Evolutionary conservation across 2,329 filamentous ascomycete species (phyloP).

Genomic region (Madurella mycetomatis): DNA sequence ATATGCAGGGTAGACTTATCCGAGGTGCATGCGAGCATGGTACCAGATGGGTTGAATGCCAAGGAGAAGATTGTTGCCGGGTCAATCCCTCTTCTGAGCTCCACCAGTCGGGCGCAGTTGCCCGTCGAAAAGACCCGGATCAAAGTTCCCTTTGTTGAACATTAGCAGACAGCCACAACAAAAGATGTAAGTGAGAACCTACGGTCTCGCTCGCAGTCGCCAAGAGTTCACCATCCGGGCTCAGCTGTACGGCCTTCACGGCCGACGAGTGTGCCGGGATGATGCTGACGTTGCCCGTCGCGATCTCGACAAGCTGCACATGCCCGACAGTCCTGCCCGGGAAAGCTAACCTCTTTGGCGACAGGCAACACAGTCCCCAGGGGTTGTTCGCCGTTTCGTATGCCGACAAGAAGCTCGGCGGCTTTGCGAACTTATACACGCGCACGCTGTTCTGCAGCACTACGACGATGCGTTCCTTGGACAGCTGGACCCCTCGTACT

Average conservation of each 20-base stretch:
- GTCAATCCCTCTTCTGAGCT: slow-evolving; percentile 85
- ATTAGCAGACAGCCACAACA: background rate
- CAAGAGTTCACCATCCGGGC: slow-evolving; percentile 71
- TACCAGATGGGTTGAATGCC: slow-evolving; percentile 77
- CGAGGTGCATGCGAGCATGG: slow-evolving; percentile 82
- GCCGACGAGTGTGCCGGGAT: slow-evolving; percentile 83
- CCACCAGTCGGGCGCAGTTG: slow-evolving; percentile 74
- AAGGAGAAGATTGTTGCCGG: slow-evolving; percentile 82
- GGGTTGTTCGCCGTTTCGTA: slow-evolving; percentile 87
- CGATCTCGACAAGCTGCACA: slow-evolving; percentile 78
- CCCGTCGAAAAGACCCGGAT: slow-evolving; percentile 79
- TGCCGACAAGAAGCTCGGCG: slow-evolving; percentile 63
- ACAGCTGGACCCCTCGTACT: slow-evolving; percentile 74
- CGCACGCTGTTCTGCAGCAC: slow-evolving; percentile 77
- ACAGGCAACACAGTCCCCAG: slow-evolving; percentile 73
- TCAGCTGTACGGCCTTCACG: slow-evolving; percentile 74
- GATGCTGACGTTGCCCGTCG: slow-evolving; percentile 80
- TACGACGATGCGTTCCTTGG: slow-evolving; percentile 71
- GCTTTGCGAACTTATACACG: slow-evolving; percentile 73
- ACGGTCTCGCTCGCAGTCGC: slow-evolving; percentile 85
- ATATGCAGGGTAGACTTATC: slow-evolving; percentile 96
- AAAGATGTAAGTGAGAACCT: slow-evolving; percentile 22
- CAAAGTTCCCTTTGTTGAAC: slow-evolving; percentile 63
- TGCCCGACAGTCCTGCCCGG: slow-evolving; percentile 85
- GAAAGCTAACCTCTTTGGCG: slow-evolving; percentile 69